Evolutionary conservation across 2,329 filamentous ascomycete genomes (phyloP).

Genomic region (Fusarium subglutinans): DNA sequence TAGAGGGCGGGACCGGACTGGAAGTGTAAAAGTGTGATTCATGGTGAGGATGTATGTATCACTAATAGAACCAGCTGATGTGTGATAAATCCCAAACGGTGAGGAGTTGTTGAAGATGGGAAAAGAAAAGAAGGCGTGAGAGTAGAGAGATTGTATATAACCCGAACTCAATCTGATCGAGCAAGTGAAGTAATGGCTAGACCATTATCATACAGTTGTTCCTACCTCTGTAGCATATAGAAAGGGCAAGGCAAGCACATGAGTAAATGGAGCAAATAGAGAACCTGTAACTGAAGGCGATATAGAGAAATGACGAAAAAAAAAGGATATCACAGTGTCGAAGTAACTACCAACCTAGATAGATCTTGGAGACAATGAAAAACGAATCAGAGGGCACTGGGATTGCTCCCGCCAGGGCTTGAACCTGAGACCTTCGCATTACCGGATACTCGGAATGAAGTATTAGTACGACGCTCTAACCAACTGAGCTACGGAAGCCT

Average conservation of each 20-base stretch:
- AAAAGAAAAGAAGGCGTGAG: background rate
- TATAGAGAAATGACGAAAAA: background rate
- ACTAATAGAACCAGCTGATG: background rate
- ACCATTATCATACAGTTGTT: background rate
- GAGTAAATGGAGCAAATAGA: background rate
- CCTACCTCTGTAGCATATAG: background rate
- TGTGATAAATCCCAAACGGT: background rate
- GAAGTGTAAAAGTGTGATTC: constrained; percentile 26
- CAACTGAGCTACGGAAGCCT: constrained; percentile 46
- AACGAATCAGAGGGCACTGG: constrained; percentile 28
- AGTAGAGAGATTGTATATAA: background rate
- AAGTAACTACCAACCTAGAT: background rate
- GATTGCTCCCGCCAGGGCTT: constrained; percentile 46
- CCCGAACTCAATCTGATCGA: background rate
- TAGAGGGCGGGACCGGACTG: constrained; percentile 18
- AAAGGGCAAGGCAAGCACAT: background rate
- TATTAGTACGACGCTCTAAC: constrained; percentile 47
- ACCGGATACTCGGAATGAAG: constrained; percentile 35
- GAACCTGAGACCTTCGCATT: constrained; percentile 47
- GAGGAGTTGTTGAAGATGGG: background rate
- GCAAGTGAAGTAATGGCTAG: background rate
- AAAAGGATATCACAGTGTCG: background rate
- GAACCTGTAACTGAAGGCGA: background rate
- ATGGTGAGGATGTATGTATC: constrained; percentile 20
- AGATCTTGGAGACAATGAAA: background rate